Conservation (phyloP, 2,329 filamentous ascomycete genomes). For the Penicillium corylophilum region DNA sequence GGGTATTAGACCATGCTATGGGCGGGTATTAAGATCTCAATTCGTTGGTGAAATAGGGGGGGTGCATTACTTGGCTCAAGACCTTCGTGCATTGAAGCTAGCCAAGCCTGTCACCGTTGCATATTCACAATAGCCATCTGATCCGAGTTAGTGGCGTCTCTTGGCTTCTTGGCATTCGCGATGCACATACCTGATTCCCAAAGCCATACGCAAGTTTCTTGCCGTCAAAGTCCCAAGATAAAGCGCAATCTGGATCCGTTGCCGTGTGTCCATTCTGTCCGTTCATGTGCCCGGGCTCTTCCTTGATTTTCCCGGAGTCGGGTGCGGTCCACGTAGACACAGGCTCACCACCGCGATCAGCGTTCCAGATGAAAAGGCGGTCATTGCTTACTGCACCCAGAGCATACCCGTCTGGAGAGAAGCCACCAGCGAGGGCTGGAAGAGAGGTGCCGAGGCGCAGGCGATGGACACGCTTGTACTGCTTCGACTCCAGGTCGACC, state of each 20-base stretch:
- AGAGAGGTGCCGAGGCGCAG: conserved; percentile 36
- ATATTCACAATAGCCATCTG: conserved; percentile 43
- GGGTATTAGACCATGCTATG: neutral
- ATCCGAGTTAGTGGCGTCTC: conserved; percentile 8
- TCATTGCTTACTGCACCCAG: conserved; percentile 47
- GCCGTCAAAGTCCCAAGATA: conserved; percentile 56
- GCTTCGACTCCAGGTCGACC: conserved; percentile 38
- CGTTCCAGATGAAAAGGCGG: conserved; percentile 48
- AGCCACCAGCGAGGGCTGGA: conserved; percentile 44
- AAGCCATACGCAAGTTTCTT: conserved; percentile 53
- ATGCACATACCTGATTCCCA: conserved; percentile 46
- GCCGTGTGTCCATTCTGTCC: conserved; percentile 36
- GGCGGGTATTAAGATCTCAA: neutral
- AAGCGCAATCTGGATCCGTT: conserved; percentile 36
- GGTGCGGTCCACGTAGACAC: conserved; percentile 43
- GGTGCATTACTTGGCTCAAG: neutral
- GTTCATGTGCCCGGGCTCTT: conserved; percentile 34
- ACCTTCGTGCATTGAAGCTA: neutral
- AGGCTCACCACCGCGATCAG: conserved; percentile 43
- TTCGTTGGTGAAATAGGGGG: neutral
- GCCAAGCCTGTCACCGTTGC: conserved; percentile 33
- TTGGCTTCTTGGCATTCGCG: neutral
- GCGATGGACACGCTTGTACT: conserved; percentile 37
- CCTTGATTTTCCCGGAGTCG: conserved; percentile 31
- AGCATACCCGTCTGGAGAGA: conserved; percentile 50